Evolutionary conservation across 495 filamentous ascomycete genomes (phyloP).

Genomic region (Cercophora scortea): DNA sequence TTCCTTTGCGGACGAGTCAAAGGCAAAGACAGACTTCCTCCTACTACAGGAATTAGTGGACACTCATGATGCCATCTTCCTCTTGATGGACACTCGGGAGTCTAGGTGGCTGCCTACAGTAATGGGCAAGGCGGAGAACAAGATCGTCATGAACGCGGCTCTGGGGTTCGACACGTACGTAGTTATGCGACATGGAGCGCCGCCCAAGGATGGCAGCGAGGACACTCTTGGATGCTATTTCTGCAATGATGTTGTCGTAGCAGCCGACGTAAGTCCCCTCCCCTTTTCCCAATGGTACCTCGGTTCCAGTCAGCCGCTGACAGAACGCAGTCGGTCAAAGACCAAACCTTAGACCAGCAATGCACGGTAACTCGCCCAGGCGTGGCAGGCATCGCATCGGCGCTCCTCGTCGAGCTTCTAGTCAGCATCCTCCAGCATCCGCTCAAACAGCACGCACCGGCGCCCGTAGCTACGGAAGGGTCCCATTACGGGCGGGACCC

Average conservation of each 20-base stretch:
- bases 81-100: slow-evolving; percentile 94
- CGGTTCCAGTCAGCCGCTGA: slow-evolving; percentile 27
- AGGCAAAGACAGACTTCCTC: slow-evolving; percentile 64
- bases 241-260: slow-evolving; percentile 95
- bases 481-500: slow-evolving; percentile 46
- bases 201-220: slow-evolving; percentile 37
- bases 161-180: slow-evolving; percentile 95
- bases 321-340: slow-evolving; percentile 70
- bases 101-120: slow-evolving; percentile 95
- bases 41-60: slow-evolving; percentile 67
- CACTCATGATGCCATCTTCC: slow-evolving; percentile 84
- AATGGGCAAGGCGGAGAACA: slow-evolving; percentile 87
- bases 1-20: slow-evolving; percentile 62
- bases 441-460: slow-evolving; percentile 50
- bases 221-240: slow-evolving; percentile 90
- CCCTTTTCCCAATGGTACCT: neutral
- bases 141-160: slow-evolving; percentile 94
- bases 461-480: slow-evolving; percentile 26
- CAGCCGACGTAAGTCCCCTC: slow-evolving; percentile 70
- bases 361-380: slow-evolving; percentile 96
- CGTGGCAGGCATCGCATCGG: slow-evolving; percentile 84
- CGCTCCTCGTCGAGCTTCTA: slow-evolving; percentile 83
- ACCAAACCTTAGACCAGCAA: slow-evolving; percentile 93
- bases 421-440: slow-evolving; percentile 86
- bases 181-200: slow-evolving; percentile 86